Percentiles rank a stretch among this genome's conserved stretches.
phyloP scores from a whole-genome alignment of 805 yeast species.

The Candida oleophila region DNA sequence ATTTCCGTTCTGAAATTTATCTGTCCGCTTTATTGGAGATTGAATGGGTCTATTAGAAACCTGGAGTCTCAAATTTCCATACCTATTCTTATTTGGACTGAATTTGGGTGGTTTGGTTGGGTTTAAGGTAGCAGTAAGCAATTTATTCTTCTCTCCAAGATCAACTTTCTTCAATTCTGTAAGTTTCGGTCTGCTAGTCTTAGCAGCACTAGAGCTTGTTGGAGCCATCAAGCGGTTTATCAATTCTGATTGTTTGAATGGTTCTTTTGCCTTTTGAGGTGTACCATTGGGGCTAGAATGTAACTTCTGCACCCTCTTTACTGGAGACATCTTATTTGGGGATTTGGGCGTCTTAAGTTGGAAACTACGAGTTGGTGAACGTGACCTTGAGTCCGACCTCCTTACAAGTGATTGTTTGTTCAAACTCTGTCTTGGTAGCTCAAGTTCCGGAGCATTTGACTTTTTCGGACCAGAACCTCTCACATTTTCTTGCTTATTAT shows the following conservation, averaged over 20 bases:
- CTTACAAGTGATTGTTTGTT: not conserved
- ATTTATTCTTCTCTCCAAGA: conserved; percentile 24
- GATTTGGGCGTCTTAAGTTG: not conserved
- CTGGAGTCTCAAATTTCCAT: conserved; percentile 9
- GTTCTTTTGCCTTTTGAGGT: not conserved
- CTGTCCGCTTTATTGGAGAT: conserved; percentile 14
- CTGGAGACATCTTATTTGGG: not conserved
- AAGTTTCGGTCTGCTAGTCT: conserved; percentile 8
- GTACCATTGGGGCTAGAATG: not conserved
- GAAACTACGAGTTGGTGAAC: not conserved
- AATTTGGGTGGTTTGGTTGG: conserved; percentile 29
- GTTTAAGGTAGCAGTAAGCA: conserved; percentile 35
- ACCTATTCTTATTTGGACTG: conserved; percentile 13
- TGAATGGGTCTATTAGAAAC: conserved; percentile 9
- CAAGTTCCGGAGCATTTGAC: not conserved
- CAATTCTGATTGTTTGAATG: conserved; percentile 7
- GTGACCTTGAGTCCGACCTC: not conserved
- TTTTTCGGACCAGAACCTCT: not conserved
- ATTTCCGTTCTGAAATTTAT: conserved; percentile 1
- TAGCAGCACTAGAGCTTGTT: conserved; percentile 31
- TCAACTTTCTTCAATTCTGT: conserved; percentile 5
- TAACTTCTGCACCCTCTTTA: not conserved
- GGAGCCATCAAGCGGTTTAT: conserved; percentile 27
- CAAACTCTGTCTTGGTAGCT: not conserved
- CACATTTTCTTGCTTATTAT: not conserved